Percentiles rank a stretch among this genome's conserved stretches.
These are phyloP conservation scores for Pleurotus djamor DNA, from an alignment of 768 basidiomycete species.

Conservation along the genomic window DNA sequence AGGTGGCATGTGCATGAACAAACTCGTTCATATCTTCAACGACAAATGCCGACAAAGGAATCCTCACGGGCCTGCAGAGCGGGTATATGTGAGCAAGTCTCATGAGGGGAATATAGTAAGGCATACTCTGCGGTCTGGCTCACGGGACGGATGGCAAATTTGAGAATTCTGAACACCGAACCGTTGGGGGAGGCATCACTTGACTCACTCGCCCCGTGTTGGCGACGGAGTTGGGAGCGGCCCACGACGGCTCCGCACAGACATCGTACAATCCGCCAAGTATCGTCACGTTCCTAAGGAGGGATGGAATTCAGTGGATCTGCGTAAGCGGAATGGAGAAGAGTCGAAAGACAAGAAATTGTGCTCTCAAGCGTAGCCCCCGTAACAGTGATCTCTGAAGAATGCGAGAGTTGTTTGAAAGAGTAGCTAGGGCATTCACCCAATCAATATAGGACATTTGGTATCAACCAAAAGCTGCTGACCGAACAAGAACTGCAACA, in stretches of 20 bases:
- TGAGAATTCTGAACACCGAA: conserved; percentile 67
- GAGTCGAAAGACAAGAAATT: conserved; percentile 28
- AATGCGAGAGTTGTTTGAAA: conserved; percentile 84
- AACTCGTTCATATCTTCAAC: conserved; percentile 91
- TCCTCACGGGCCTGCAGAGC: conserved; percentile 33
- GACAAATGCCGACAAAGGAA: conserved; percentile 84
- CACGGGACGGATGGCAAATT: conserved; percentile 79
- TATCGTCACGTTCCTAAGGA: conserved; percentile 48
- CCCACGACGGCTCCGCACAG: conserved; percentile 84
- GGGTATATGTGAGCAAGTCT: neutral
- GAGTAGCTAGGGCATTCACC: conserved; percentile 36
- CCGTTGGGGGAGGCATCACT: conserved; percentile 13
- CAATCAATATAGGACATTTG: conserved; percentile 79
- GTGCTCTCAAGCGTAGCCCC: conserved; percentile 92
- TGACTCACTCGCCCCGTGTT: conserved; percentile 14
- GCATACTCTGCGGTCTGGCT: conserved; percentile 56
- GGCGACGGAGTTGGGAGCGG: conserved; percentile 53
- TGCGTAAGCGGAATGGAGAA: conserved; percentile 8
- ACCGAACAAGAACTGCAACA: conserved; percentile 18
- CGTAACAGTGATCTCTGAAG: conserved; percentile 63
- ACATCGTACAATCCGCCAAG: conserved; percentile 69
- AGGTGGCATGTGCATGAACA: conserved; percentile 88
- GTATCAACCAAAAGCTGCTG: conserved; percentile 82
- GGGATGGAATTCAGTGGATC: conserved; percentile 14
- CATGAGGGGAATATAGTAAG: neutral